These are phyloP conservation scores for Margaritispora aquatica DNA, from an alignment of 495 filamentous ascomycete genomes.

Conservation along the genomic window DNA sequence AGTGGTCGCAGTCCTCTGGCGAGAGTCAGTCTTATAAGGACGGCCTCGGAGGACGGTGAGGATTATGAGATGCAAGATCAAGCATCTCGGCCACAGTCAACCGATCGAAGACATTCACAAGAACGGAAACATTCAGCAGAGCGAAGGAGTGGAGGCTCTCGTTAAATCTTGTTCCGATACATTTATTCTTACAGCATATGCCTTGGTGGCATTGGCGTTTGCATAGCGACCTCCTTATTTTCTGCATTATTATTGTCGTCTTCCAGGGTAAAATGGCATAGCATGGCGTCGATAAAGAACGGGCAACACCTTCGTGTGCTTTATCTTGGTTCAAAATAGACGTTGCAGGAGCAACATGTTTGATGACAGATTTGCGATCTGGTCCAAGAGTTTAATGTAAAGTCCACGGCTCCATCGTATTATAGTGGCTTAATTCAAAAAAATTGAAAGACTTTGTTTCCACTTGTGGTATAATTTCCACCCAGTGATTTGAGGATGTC, in stretches of 20 bases:
- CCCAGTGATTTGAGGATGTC: too few species aligned
- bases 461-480: background rate
- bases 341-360: background rate
- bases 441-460: background rate
- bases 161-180: too few species aligned
- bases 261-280: background rate
- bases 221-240: background rate
- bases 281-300: background rate
- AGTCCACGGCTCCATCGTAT: background rate
- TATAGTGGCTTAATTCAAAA: background rate
- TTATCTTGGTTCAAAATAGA: background rate
- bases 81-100: background rate
- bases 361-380: background rate
- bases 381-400: background rate
- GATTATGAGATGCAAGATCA: constrained; percentile 12
- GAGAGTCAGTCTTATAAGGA: constrained; percentile 7
- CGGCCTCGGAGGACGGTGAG: background rate
- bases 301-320: background rate
- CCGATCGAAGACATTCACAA: too few species aligned
- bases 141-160: too few species aligned
- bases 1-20: constrained; percentile 18
- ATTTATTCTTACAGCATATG: background rate
- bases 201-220: background rate
- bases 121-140: too few species aligned
- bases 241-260: background rate